phyloP scores from a whole-genome alignment of 208 protist species.

The Crithidia expoeki region DNA sequence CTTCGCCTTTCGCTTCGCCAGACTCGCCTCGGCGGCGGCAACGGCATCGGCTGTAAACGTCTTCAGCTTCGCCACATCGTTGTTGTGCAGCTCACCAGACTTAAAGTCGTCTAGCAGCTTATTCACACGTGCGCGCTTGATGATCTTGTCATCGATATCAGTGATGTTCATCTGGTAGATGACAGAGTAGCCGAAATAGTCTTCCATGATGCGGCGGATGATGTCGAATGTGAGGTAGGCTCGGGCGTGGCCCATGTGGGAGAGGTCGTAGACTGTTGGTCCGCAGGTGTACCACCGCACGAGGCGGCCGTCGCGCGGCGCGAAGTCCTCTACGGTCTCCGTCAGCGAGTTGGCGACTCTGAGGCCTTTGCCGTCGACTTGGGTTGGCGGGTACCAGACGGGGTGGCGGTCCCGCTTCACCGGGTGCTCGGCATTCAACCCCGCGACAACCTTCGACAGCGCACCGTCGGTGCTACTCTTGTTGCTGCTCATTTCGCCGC shows the following conservation, averaged over 20 bases:
- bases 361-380: constrained; percentile 41
- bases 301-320: constrained; percentile 54
- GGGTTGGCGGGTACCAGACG: constrained; percentile 71
- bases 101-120: constrained; percentile 86
- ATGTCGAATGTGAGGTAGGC: constrained; percentile 99
- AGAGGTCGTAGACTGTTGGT: constrained; percentile 97
- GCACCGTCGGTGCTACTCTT: not conserved
- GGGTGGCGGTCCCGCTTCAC: constrained; percentile 72
- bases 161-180: constrained; percentile 98
- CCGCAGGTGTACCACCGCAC: constrained; percentile 98
- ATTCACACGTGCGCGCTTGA: constrained; percentile 92
- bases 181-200: constrained; percentile 96
- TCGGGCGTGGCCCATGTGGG: constrained; percentile 98
- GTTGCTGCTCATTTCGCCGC: not conserved
- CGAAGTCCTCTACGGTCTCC: constrained; percentile 75
- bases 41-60: constrained; percentile 60
- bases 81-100: constrained; percentile 26
- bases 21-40: constrained; percentile 30
- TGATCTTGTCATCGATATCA: constrained; percentile 99
- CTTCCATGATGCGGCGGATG: constrained; percentile 95
- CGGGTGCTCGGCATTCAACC: constrained; percentile 43
- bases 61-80: constrained; percentile 46
- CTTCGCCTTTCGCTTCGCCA: constrained; percentile 42
- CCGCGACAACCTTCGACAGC: constrained; percentile 44
- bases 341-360: constrained; percentile 88